Base-by-base conservation (phyloP, 2,329 filamentous ascomycete species). In the Botrytis aclada region DNA sequence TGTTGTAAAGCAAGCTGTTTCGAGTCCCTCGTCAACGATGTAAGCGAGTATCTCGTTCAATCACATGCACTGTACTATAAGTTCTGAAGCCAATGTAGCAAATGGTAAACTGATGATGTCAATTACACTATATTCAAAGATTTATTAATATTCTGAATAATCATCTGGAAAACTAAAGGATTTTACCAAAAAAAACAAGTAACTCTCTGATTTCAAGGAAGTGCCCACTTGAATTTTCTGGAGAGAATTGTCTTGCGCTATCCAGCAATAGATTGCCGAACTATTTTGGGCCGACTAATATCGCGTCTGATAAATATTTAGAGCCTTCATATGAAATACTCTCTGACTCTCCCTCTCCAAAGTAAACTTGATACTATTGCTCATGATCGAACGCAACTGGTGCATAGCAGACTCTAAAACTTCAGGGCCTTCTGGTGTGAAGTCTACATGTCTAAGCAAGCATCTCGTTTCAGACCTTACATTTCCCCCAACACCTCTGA, bases 211-310 rank as follows among this genome's bases (percentile, higher is more conserved):
- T n/a, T 54, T n/a, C 14, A n/a, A n/a, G 2, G 5, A 54, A 54
- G 47, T 54, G 25, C 25, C 47, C 25, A 7, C 47, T 54, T 12
- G 25, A 54, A n/a, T 16, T 14, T 14, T 1, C 18, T 9, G 12
- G 34, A 9, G 5, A 2, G 22, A 39, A 7, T 25, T 1, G 3
- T 25, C 29, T 22, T 3, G 29, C 54, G 8, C 7, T 9, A 10
- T 4, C 1, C 0, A 34, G 12, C 0, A 32, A n/a, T 7, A 18
- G 29, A 34, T 9, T 34, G 1, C 18, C 4, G 8, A 34, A 12
- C 9, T 18, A 34, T 32, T 8, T 0, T 54, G 10, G 16, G 8
- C 29, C 4, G 16, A 18, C 54, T 58, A 32, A 9, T 20, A 10
- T 32, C 9, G 16, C 34, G 3, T 5, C 6, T 8, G 9, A 34